Evolutionary conservation across 2,329 filamentous ascomycete species (phyloP).

Genomic region (Fusarium chuoi): DNA sequence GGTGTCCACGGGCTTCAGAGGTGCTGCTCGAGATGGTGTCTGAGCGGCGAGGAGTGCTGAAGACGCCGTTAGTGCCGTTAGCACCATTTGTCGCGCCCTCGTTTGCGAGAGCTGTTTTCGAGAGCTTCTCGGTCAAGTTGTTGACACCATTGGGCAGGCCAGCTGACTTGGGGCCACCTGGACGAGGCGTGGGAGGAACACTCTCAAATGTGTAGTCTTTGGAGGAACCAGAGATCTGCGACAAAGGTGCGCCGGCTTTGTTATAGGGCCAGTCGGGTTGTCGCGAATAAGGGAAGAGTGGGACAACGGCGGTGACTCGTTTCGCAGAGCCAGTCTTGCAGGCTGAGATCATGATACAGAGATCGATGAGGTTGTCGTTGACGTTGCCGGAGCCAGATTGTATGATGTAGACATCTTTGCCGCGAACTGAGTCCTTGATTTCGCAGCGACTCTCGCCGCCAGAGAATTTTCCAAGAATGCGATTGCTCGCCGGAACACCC

Average conservation of each 20-base stretch:
- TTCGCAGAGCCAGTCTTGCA: conserved; percentile 95
- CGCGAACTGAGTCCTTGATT: conserved; percentile 94
- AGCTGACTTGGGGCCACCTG: conserved; percentile 73
- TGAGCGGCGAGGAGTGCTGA: conserved; percentile 47
- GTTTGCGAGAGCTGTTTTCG: conserved; percentile 70
- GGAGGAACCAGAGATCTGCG: conserved; percentile 64
- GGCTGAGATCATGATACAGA: conserved; percentile 98
- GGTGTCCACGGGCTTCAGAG: conserved; percentile 51
- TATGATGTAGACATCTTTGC: conserved; percentile 99
- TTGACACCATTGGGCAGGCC: conserved; percentile 76
- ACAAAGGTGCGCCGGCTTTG: conserved; percentile 89
- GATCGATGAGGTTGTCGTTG: conserved; percentile 96
- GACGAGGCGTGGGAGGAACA: conserved; percentile 85
- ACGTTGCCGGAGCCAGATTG: conserved; percentile 92
- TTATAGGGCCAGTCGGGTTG: conserved; percentile 98
- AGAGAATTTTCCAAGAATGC: conserved; percentile 90
- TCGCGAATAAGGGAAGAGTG: conserved; percentile 95
- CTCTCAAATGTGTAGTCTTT: conserved; percentile 89
- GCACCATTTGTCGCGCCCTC: conserved; percentile 45
- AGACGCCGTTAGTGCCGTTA: conserved; percentile 43
- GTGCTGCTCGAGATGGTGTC: conserved; percentile 50
- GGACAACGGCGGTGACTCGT: conserved; percentile 91
- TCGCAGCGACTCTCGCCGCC: conserved; percentile 95
- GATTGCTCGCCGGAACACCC: conserved; percentile 84
- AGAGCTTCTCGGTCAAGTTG: conserved; percentile 75